phyloP scores from a whole-genome alignment of 805 yeast genomes.

The Maudiozyma pseudohumilis region DNA sequence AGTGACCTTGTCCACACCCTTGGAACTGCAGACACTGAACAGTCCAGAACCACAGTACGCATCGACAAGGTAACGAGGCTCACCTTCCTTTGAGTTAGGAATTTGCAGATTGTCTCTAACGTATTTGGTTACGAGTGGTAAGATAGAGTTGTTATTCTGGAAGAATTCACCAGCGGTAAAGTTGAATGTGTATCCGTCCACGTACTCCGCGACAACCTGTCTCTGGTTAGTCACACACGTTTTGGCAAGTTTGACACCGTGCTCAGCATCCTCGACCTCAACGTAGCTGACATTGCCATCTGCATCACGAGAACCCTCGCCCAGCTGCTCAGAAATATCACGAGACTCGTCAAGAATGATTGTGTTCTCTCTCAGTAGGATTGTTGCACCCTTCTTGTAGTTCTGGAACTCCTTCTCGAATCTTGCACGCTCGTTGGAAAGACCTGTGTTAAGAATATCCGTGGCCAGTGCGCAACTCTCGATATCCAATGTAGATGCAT shows the following conservation, averaged over 20 bases:
- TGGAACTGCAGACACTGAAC: slow-evolving; percentile 78
- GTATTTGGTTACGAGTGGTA: slow-evolving; percentile 73
- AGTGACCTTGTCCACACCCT: slow-evolving; percentile 70
- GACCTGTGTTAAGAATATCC: slow-evolving; percentile 59
- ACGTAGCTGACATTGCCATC: slow-evolving; percentile 31
- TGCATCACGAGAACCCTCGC: slow-evolving; percentile 38
- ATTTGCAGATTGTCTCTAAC: slow-evolving; percentile 62
- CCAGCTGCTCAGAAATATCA: slow-evolving; percentile 27
- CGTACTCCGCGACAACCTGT: slow-evolving; percentile 68
- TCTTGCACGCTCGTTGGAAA: slow-evolving; percentile 54
- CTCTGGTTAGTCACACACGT: slow-evolving; percentile 73
- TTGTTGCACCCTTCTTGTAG: slow-evolving; percentile 75
- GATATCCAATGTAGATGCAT: slow-evolving; percentile 64
- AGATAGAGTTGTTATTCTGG: slow-evolving; percentile 87
- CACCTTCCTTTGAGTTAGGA: slow-evolving; percentile 32
- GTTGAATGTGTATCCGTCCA: slow-evolving; percentile 67
- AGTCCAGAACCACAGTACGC: slow-evolving; percentile 96
- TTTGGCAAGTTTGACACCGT: slow-evolving; percentile 36
- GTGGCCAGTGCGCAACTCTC: slow-evolving; percentile 94
- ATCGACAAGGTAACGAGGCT: slow-evolving; percentile 69
- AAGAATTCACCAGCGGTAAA: slow-evolving; percentile 94
- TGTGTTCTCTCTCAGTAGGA: slow-evolving; percentile 74
- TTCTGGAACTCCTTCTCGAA: slow-evolving; percentile 38
- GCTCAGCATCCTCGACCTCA: slow-evolving; percentile 24
- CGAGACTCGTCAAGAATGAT: slow-evolving; percentile 26